Percentiles rank a stretch among this genome's conserved stretches.
Evolutionary conservation across 768 basidiomycete genomes (phyloP).

Genomic region (Termitomyces heimii): DNA sequence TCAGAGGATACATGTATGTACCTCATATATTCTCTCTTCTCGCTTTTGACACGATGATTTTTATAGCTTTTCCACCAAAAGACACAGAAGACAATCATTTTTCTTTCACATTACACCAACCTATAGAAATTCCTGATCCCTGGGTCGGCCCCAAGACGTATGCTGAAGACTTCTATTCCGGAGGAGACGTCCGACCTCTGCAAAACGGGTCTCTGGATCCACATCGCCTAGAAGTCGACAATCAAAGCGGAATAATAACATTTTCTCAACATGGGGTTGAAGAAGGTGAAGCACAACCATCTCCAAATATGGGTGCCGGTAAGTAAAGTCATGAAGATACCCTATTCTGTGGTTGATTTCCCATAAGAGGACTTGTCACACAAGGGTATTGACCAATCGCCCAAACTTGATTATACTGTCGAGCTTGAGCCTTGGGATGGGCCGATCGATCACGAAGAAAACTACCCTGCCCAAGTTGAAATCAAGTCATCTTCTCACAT

Average conservation of each 20-base stretch:
- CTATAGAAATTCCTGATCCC: slow-evolving; percentile 26
- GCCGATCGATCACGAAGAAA: slow-evolving; percentile 33
- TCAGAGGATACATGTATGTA: slow-evolving; percentile 26
- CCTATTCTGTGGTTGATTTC: not conserved
- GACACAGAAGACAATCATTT: not conserved
- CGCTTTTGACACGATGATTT: not conserved
- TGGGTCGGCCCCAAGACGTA: slow-evolving; percentile 26
- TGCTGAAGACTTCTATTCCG: slow-evolving; percentile 30
- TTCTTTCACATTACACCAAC: slow-evolving; percentile 11
- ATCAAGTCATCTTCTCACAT: slow-evolving; percentile 10
- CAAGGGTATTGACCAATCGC: not conserved
- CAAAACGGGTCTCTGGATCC: not conserved
- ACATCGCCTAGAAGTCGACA: slow-evolving; percentile 3
- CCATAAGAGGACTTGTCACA: slow-evolving; percentile 4
- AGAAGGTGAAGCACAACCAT: slow-evolving; percentile 6
- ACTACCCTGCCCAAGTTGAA: slow-evolving; percentile 41
- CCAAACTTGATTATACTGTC: slow-evolving; percentile 9
- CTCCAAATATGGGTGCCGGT: slow-evolving; percentile 7
- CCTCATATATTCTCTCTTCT: not conserved
- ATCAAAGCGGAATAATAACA: slow-evolving; percentile 6
- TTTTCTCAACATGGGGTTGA: not conserved
- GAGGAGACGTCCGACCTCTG: slow-evolving; percentile 16
- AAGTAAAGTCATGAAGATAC: not conserved
- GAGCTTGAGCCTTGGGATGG: slow-evolving; percentile 37
- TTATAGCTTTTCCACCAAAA: slow-evolving; percentile 5